Base-by-base conservation (phyloP, 305 asterid genomes). In the Fraxinus greggii region DNA sequence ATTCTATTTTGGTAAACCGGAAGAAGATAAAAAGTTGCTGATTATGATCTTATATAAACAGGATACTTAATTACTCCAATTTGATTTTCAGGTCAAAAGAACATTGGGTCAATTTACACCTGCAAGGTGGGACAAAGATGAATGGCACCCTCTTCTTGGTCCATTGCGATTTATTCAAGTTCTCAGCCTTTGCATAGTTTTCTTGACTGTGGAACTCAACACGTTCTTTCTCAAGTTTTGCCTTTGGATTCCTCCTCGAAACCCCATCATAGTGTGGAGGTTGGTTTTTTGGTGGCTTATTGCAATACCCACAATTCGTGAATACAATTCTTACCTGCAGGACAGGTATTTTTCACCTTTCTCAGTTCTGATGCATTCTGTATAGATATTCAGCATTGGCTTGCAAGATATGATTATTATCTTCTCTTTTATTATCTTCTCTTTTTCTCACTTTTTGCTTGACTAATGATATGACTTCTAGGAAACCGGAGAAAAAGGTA, bases 101-200 rank as follows among this genome's bases (percentile, higher is more conserved):
- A 93, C 99, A 24, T 86, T 95, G 51, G 97, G 98, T 12, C 99
- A 94, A 59, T 95, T 95, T 82, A 95, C 99, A 42, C 99, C 97
- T 1, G 98, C 99, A n/a, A 92, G 85, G 75, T 95, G 98, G 99
- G 99, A 95, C 86, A 95, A 94, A 91, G 98, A 95, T 72, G 99
- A 95, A 89, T 95, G 98, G 97, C 99, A 91, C 88, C 99, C 99
- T 32, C 89, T 95, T 82, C 97, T 95, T 83, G 99, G 98, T 79
- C 99, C 99, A 42, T 88, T 94, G 88, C 92, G 99, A 80, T 95
- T 95, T 77, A 75, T 95, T 87, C 98, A 93, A 91, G 97, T 95
- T 83, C 89, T 95, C 73, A 90, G 90, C 88, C 97, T 95, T 23
- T 95, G 99, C 88, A 83, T 88, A 32, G 83, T 90, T 80, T 94